These are phyloP conservation scores for Starmerella stellata DNA, from an alignment of 805 yeast species.

Conservation along the genomic window DNA sequence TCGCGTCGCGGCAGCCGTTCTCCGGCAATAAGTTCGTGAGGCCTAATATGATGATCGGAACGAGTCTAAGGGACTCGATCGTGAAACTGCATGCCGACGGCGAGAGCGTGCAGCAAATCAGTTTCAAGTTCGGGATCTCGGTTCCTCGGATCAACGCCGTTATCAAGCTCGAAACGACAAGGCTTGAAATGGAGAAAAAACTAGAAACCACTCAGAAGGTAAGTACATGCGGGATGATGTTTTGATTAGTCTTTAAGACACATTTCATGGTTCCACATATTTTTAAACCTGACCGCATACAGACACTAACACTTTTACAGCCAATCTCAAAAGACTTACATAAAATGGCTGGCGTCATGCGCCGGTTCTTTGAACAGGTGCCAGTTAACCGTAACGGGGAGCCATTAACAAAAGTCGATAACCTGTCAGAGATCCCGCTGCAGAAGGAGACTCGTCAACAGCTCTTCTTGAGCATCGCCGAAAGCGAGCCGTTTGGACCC, in stretches of 20 bases:
- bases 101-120: constrained; percentile 51
- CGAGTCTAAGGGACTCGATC: constrained; percentile 42
- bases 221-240: constrained; percentile 34
- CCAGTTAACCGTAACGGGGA: constrained; percentile 14
- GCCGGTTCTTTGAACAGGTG: constrained; percentile 59
- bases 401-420: constrained; percentile 35
- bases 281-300: constrained; percentile 21
- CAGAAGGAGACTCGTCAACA: constrained; percentile 69
- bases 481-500: constrained; percentile 89
- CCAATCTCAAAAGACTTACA: constrained; percentile 37
- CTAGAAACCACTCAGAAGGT: constrained; percentile 26
- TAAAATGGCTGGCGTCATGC: constrained; percentile 43
- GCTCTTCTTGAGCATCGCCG: constrained; percentile 75
- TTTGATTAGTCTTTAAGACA: constrained; percentile 73
- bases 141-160: constrained; percentile 84
- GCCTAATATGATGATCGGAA: constrained; percentile 45
- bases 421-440: constrained; percentile 83
- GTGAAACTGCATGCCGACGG: constrained; percentile 36
- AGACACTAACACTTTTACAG: constrained; percentile 19
- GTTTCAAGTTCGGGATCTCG: constrained; percentile 61
- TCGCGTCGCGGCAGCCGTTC: constrained; percentile 42
- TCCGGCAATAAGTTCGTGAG: constrained; percentile 53
- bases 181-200: constrained; percentile 34
- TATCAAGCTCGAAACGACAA: constrained; percentile 45
- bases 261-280: constrained; percentile 30